Percentiles rank a stretch among this genome's conserved stretches.
phyloP scores from a whole-genome alignment of 768 basidiomycete genomes.

The Leccinum variicolor region DNA sequence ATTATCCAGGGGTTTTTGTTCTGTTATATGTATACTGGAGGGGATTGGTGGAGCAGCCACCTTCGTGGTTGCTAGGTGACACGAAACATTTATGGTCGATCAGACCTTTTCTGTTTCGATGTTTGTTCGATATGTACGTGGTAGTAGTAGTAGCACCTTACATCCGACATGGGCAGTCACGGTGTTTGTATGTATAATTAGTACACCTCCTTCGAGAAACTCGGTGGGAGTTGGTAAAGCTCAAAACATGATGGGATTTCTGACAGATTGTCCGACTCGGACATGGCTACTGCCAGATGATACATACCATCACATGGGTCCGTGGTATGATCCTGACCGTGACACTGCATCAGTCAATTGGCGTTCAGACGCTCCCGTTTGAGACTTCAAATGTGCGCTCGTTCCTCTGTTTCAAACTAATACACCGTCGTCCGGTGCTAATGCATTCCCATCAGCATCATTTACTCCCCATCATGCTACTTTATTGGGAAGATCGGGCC shows the following conservation, averaged over 20 bases:
- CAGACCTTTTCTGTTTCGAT: not conserved
- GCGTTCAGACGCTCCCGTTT: not conserved
- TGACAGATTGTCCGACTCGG: not conserved
- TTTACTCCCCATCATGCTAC: constrained; percentile 6
- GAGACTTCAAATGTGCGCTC: not conserved
- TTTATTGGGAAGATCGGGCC: not conserved
- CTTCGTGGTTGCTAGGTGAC: too few species aligned
- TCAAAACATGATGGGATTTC: not conserved
- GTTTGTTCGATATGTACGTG: not conserved
- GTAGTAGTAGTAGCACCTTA: not conserved
- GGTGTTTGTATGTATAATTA: not conserved
- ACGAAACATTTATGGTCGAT: not conserved
- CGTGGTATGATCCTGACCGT: not conserved
- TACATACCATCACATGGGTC: not conserved
- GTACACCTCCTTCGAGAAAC: not conserved
- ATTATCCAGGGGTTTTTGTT: not conserved
- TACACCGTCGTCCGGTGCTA: not conserved
- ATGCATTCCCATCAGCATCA: not conserved
- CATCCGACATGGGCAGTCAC: not conserved
- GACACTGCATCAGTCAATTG: not conserved
- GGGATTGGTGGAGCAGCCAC: not conserved
- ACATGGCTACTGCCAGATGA: not conserved
- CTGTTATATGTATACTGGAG: not conserved
- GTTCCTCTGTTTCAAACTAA: not conserved
- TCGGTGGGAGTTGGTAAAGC: not conserved